phyloP scores from a whole-genome alignment of 805 yeast species.

The Pichia exigua region DNA sequence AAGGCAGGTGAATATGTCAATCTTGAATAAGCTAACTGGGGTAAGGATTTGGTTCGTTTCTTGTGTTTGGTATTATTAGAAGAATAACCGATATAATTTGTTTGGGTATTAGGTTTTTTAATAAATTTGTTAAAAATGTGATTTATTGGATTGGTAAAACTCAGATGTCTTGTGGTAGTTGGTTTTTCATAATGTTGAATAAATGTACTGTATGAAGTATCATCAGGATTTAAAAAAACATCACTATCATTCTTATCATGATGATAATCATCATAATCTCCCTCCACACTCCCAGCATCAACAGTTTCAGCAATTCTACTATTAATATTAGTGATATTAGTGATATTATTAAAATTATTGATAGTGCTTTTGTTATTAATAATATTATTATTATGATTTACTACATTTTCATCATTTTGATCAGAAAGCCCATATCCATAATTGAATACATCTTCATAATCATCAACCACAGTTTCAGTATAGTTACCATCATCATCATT shows the following conservation, averaged over 20 bases:
- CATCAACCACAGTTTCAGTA: not conserved
- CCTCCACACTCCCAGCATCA: not conserved
- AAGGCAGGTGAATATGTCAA: constrained; percentile 31
- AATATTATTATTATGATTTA: constrained; percentile 2
- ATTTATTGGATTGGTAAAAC: constrained; percentile 10
- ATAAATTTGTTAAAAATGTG: constrained; percentile 6
- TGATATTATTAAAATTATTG: not conserved
- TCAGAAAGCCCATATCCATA: not conserved
- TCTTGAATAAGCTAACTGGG: constrained; percentile 44
- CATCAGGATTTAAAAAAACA: not conserved
- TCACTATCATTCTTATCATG: constrained; percentile 3
- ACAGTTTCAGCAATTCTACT: not conserved
- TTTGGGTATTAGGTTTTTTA: not conserved
- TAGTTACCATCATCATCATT: constrained; percentile 3
- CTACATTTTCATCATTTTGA: constrained; percentile 11
- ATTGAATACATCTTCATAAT: not conserved
- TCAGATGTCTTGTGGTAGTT: constrained; percentile 9
- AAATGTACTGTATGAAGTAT: not conserved
- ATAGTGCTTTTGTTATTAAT: not conserved
- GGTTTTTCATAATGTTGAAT: constrained; percentile 1
- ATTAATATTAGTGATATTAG: not conserved
- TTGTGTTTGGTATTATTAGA: constrained; percentile 12
- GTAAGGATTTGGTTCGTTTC: constrained; percentile 45
- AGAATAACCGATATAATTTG: not conserved
- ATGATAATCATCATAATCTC: not conserved